phyloP scores from a whole-genome alignment of 371 early-diverging fungal species.

The Mortierella sp. region DNA sequence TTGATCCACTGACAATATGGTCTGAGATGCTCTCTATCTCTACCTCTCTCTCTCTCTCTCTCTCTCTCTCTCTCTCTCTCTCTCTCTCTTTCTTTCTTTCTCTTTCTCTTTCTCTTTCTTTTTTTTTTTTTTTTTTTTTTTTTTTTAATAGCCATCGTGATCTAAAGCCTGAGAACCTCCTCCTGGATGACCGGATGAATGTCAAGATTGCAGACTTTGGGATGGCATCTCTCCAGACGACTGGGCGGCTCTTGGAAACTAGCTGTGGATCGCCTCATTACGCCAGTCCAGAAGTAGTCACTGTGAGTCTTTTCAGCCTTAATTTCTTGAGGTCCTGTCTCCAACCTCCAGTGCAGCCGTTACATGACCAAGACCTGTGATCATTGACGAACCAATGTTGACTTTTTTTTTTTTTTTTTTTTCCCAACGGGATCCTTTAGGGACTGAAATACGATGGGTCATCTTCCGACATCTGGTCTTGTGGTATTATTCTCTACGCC shows the following conservation, averaged over 20 bases:
- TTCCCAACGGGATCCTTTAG: too few relatives aligned
- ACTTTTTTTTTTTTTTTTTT: too few relatives aligned
- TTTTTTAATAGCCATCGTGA: constrained; percentile 84
- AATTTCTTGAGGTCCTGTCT: background rate
- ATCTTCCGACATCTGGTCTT: constrained; percentile 89
- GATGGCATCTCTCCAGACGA: constrained; percentile 77
- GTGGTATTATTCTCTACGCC: constrained; percentile 90
- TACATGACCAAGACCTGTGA: too few relatives aligned
- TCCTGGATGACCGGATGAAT: constrained; percentile 82
- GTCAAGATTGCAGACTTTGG: constrained; percentile 86
- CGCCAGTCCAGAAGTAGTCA: constrained; percentile 90
- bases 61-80: background rate
- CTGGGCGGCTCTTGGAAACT: constrained; percentile 72
- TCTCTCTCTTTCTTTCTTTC: background rate
- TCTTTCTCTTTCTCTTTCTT: background rate
- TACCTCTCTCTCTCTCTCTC: too few relatives aligned
- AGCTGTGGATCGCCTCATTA: constrained; percentile 90
- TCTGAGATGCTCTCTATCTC: too few relatives aligned
- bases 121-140: too few relatives aligned
- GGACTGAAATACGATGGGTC: constrained; percentile 78
- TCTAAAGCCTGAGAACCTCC: constrained; percentile 93
- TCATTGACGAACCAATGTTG: too few relatives aligned
- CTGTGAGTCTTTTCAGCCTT: constrained; percentile 39
- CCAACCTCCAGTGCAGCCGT: background rate
- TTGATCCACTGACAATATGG: background rate